Conservation (phyloP, 129 eudicot genomes). For the Pulicaria dysenterica region DNA sequence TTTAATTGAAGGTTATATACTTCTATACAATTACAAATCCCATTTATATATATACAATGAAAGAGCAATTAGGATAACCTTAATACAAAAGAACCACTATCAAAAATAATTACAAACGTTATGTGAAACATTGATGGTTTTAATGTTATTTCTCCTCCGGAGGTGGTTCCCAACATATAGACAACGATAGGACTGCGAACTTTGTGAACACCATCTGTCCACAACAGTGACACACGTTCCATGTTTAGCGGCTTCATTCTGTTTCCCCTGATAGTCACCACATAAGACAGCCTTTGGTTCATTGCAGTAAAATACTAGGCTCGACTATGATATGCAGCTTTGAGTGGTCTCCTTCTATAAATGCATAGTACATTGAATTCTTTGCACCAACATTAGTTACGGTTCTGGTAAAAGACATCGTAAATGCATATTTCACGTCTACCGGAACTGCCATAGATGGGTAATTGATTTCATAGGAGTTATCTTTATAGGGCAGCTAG, state of each 20-base stretch:
- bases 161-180: neutral
- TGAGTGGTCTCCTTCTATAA: neutral
- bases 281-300: conserved; percentile 33
- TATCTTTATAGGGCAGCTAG: neutral
- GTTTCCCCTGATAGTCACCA: conserved; percentile 29
- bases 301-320: conserved; percentile 29
- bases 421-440: neutral
- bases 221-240: conserved; percentile 4
- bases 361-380: conserved; percentile 37
- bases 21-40: too few relatives aligned
- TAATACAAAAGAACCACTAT: neutral
- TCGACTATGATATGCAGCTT: conserved; percentile 27
- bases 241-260: neutral
- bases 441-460: conserved; percentile 25
- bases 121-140: neutral
- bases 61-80: too few relatives aligned
- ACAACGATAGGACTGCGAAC: conserved; percentile 27
- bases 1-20: too few relatives aligned
- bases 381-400: conserved; percentile 46
- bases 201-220: conserved; percentile 27
- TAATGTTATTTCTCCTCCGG: neutral
- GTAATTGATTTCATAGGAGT: conserved; percentile 21
- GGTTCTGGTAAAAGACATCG: conserved; percentile 38
- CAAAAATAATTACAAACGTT: neutral
- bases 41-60: too few relatives aligned